Evolutionary conservation across 306 rosid species (phyloP).

Genomic region (Malus sieversii): DNA sequence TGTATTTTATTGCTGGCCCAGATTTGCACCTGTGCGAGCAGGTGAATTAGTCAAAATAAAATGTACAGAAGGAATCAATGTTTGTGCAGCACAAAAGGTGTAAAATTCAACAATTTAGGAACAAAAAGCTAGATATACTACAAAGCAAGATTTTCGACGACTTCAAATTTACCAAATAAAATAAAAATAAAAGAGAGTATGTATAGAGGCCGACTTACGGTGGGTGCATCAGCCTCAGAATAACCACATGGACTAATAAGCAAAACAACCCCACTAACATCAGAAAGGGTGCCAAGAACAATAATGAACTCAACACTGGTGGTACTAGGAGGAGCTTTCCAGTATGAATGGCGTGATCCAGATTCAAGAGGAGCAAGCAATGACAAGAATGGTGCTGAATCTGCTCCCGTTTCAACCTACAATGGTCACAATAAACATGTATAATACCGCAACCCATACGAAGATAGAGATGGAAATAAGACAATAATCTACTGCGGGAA

Average conservation of each 20-base stretch:
- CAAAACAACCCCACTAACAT: conserved; percentile 82
- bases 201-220: conserved; percentile 44
- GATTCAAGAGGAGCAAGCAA: conserved; percentile 74
- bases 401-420: conserved; percentile 77
- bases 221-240: conserved; percentile 77
- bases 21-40: conserved; percentile 73
- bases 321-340: conserved; percentile 86
- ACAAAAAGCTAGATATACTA: not conserved
- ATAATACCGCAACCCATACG: not conserved
- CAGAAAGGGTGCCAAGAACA: conserved; percentile 72
- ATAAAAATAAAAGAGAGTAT: conserved; percentile 11
- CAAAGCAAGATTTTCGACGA: not conserved
- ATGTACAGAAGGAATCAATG: not conserved
- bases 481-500: conserved; percentile 5
- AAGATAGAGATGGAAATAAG: not conserved
- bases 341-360: conserved; percentile 54
- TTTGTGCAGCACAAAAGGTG: not conserved
- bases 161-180: conserved; percentile 3
- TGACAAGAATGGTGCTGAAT: conserved; percentile 81
- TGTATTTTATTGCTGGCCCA: conserved; percentile 92
- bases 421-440: conserved; percentile 10
- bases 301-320: conserved; percentile 67
- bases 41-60: not conserved
- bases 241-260: conserved; percentile 92
- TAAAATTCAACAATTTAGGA: not conserved